Evolutionary conservation across 306 rosid genomes (phyloP), one percentile per base, ranked within the genome.

Genomic region (Elaeagnus macrophylla): DNA sequence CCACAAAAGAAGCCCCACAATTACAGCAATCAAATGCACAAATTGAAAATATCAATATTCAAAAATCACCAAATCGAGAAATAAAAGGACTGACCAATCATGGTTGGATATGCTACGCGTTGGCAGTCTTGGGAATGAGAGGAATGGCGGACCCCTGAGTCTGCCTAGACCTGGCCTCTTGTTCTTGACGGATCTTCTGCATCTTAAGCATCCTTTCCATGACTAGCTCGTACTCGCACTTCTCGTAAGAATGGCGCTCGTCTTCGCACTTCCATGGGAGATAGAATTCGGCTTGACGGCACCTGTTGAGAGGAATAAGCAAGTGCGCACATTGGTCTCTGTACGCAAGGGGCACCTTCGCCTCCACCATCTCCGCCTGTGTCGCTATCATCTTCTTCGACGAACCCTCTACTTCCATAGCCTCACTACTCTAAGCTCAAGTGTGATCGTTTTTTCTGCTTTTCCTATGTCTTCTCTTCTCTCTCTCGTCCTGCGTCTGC

Each of bases 351-450:
- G 99, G 99, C 66, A 84, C 93, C 85, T 68, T 74, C 18, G 86
- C 83, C 63, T 86, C 96, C 37, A 82, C 85, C 99, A 91, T 87
- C 67, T 91, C 96, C 32, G 67, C 91, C 71, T 84, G 96, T 16
- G 96, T 84, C 36, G 96, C 97, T 41, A 91, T 86, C 97, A 86
- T 91, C 91, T 84, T 82, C 89, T 91, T 86, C 75, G 96, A 80
- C 41, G 95, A 84, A 5, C 95, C 96, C 39, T 74, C 74, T 5
- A 74, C 75, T 35, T 83, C 90, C 96, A 82, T 77, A 13, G 36
- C 59, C 42, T 25, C 63, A 32, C 48, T 37, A 25, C 32, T 5
- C 32, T 25, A 25, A 25, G 32, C 4, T 25, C 4, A 25, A 25
- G 32, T 25, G 32, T 25, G 2, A 25, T 25, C 32, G 1, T 5